Base-by-base conservation (phyloP, 2,329 filamentous ascomycete species). In the Clonostachys sp. region DNA sequence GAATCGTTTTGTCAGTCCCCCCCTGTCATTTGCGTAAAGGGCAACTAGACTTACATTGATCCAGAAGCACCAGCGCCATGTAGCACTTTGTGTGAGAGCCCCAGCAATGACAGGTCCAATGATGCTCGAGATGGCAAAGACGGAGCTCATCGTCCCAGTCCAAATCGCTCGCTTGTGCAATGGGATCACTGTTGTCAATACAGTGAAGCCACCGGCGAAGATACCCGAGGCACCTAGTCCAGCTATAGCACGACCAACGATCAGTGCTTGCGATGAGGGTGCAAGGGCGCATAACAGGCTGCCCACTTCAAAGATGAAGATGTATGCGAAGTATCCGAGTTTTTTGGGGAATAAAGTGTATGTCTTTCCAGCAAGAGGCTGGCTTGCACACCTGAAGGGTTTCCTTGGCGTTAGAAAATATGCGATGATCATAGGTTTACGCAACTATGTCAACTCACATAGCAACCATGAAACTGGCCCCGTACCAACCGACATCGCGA, bases 401-500 rank as follows among this genome's bases (percentile, higher is more conserved):
- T 20, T 20, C 2, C 20, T 20, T 20, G 20, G 20, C 5, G 20
- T 20, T 20, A 20, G 20, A 20, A 6, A 6, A 20, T 20, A 20
- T 20, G 1, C 18, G 18, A 20, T 4, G 18, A 6, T 20, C 20
- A 6, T 20, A 5, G 20, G 20, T 20, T 5, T 20, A 20, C 20
- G 20, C 20, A 20, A 20, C 20, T 20, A 6, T 5, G 5, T 5
- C 20, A 20, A 20, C 20, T 20, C 44, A 46, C 5, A 16, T 16
- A 6, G 50, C 47, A 18, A 51, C 34, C 18, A 61, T 65, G 58
- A 82, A 82, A 2, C 78, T 73, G 36, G 77, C 78, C 5, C 76
- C 79, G 58, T 84, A 84, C 81, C 81, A 85, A 46, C 80, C 80
- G 48, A 84, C 78, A 51, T 85, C 81, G 3, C 74, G 73, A 3